Evolutionary conservation across 192 early-diverging fungal species (phyloP).

Genomic region (Neocallimastix lanati): DNA sequence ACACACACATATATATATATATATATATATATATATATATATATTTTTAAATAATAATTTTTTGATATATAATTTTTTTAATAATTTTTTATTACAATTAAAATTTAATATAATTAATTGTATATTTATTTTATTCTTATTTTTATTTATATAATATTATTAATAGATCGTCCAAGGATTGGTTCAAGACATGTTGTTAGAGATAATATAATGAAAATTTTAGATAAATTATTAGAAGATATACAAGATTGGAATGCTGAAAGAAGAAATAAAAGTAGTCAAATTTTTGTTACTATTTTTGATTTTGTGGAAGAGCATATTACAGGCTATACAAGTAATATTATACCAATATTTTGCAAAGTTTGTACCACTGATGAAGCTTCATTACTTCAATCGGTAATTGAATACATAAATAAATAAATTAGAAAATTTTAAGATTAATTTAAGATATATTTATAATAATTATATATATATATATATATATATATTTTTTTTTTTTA

Average conservation of each 20-base stretch:
- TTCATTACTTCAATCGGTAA: conserved; percentile 15
- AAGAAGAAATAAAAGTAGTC: conserved; percentile 12
- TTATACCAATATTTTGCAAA: conserved; percentile 22
- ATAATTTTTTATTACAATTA: background rate
- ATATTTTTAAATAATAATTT: background rate
- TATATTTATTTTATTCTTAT: background rate
- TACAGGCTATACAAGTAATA: conserved; percentile 24
- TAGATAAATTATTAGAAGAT: conserved; percentile 13
- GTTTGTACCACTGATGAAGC: conserved; percentile 23
- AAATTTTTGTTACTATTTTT: conserved; percentile 19
- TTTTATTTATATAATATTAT: background rate
- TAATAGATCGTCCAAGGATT: conserved; percentile 17
- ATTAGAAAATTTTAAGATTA: too few species aligned
- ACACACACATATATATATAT: too few species aligned
- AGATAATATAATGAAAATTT: conserved; percentile 32
- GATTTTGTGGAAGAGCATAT: conserved; percentile 19
- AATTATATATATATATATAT: too few species aligned
- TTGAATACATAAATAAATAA: too few species aligned
- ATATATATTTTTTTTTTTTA: background rate
- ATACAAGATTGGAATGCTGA: conserved; percentile 28
- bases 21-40: background rate
- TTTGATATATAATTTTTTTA: conserved; percentile 1
- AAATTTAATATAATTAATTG: background rate
- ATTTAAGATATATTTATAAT: too few species aligned
- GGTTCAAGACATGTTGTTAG: conserved; percentile 26